Base-by-base conservation (phyloP, 441 rosid genomes). In the Kokia cookei region DNA sequence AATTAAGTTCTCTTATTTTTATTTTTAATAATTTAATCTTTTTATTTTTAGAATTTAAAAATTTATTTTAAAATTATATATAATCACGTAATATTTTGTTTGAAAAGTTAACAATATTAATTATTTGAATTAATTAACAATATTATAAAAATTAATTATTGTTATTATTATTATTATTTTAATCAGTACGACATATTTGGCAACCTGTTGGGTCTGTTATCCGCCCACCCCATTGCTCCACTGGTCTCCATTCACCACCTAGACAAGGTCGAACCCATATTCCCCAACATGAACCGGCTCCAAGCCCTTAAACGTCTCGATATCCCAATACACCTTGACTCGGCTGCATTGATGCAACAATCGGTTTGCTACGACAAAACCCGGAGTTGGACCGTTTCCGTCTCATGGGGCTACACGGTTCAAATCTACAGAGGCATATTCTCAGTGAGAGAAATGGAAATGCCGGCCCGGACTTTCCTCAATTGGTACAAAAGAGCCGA, bases 391-490 rank as follows among this genome's bases (percentile, higher is more conserved):
- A 89, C 96, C 0, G 48, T 90, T 43, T 93, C 98, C 0, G 75
- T 91, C 3, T 86, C 96, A 0, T 93, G 98, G 98, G 98, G 97
- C 7, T 91, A 83, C 5, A 79, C 90, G 0, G 90, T 88, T 14
- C 95, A 90, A 75, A 76, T 93, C 54, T 73, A 82, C 26, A 84
- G 89, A 2, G 92, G 90, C 3, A 76, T 80, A 40, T 63, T 93
- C 72, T 73, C 86, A 0, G 90, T 93, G 4, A 80, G 89, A 12
- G 90, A 91, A 71, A 80, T 93, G 29, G 91, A 84, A 71, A 76
- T 75, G 65, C 97, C 97, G 0, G 72, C 88, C 0, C 82, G 91
- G 42, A 93, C 98, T 0, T 91, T 93, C 72, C 63, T 88, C 11
- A 86, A 87, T 62, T 91, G 97, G 98, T 85, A 86, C 62, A 77